A percentile compares a stretch with the other conserved stretches of the same genome.
phyloP scores from a whole-genome alignment of 441 rosid species.

The Cnidoscolus chayamansa region DNA sequence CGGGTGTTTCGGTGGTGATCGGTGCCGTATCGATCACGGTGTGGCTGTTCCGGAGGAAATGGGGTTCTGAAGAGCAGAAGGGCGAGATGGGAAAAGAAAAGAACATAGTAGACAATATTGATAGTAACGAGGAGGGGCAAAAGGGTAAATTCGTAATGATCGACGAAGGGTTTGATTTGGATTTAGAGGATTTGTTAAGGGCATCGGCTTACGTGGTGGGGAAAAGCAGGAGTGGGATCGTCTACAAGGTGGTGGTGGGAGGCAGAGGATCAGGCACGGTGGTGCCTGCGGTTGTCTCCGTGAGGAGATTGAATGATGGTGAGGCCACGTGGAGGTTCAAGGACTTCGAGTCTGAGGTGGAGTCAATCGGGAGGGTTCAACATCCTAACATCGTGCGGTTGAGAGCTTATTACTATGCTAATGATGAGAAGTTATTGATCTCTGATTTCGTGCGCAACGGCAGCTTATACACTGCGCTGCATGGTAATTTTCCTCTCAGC shows the following conservation, averaged over 20 bases:
- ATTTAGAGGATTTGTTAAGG: constrained; percentile 77
- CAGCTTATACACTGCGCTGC: constrained; percentile 64
- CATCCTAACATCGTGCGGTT: constrained; percentile 74
- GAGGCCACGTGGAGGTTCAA: constrained; percentile 61
- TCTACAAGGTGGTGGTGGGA: constrained; percentile 64
- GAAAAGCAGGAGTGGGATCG: constrained; percentile 73
- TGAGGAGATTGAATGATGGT: constrained; percentile 74
- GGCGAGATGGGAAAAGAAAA: constrained; percentile 39
- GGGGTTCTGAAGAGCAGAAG: constrained; percentile 24
- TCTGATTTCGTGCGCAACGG: constrained; percentile 76
- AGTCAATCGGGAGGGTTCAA: constrained; percentile 54
- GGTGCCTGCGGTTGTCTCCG: constrained; percentile 58
- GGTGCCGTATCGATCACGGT: constrained; percentile 52
- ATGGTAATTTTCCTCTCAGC: constrained; percentile 46
- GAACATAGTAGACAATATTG: neutral
- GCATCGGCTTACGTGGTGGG: constrained; percentile 89
- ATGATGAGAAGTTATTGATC: constrained; percentile 73
- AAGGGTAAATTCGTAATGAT: constrained; percentile 57
- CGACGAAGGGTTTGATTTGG: constrained; percentile 74
- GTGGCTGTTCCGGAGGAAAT: constrained; percentile 56
- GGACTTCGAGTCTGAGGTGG: constrained; percentile 78
- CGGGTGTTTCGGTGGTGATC: constrained; percentile 54
- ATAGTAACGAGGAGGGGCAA: constrained; percentile 40
- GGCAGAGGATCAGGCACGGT: constrained; percentile 49
- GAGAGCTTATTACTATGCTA: constrained; percentile 73